Evolutionary conservation across 257 asterid species (phyloP).

Genomic region (Rubia yunnanensis): DNA sequence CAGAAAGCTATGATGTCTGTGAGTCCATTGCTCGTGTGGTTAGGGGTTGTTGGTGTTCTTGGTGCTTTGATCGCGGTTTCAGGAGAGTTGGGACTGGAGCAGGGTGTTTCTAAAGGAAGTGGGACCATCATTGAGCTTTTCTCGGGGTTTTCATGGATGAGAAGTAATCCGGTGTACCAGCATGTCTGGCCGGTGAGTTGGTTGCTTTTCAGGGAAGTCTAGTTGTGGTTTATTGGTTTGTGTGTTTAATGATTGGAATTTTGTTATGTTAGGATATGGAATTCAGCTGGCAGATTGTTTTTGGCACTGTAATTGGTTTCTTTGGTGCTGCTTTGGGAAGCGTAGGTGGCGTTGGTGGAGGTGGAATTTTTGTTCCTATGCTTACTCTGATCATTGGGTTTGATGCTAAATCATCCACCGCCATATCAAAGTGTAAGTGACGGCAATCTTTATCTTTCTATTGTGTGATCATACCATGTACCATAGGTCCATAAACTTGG

Average conservation of each 20-base stretch:
- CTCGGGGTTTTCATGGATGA: conserved; percentile 37
- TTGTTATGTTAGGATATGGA: conserved; percentile 44
- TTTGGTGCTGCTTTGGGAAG: conserved; percentile 95
- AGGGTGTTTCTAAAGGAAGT: neutral
- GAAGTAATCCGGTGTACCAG: conserved; percentile 49
- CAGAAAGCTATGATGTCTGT: conserved; percentile 4
- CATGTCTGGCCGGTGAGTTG: conserved; percentile 93
- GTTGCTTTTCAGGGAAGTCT: neutral
- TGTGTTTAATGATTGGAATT: neutral
- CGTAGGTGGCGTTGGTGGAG: conserved; percentile 98
- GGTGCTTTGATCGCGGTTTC: conserved; percentile 1
- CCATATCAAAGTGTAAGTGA: conserved; percentile 83
- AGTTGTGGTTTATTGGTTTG: neutral
- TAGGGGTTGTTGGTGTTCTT: neutral
- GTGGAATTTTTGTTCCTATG: conserved; percentile 95
- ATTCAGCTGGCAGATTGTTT: conserved; percentile 62
- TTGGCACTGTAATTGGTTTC: conserved; percentile 81
- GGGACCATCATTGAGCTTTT: neutral
- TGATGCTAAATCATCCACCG: conserved; percentile 94
- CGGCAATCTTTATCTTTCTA: neutral
- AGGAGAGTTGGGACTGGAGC: conserved; percentile 3
- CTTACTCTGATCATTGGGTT: conserved; percentile 78
- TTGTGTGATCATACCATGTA: too few relatives aligned
- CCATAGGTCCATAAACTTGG: neutral
- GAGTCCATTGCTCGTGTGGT: conserved; percentile 1